Evolutionary conservation across 2,329 filamentous ascomycete species (phyloP).

Genomic region (Penicillium sp.): DNA sequence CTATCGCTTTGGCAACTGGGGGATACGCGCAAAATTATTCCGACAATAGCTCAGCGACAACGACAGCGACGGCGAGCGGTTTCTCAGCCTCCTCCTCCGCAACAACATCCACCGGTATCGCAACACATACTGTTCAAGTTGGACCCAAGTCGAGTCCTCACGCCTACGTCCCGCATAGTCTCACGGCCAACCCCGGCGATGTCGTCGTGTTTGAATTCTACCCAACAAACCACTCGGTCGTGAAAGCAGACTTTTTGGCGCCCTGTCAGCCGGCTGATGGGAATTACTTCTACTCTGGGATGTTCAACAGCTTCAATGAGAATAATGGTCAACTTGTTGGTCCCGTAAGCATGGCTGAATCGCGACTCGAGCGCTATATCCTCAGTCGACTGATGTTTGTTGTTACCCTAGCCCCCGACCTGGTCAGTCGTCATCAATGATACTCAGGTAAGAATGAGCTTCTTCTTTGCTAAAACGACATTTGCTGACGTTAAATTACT

Average conservation of each 20-base stretch:
- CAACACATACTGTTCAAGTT: slow-evolving; percentile 39
- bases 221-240: slow-evolving; percentile 65
- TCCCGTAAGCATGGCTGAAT: slow-evolving; percentile 19
- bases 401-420: slow-evolving; percentile 34
- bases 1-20: slow-evolving; percentile 5
- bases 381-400: neutral
- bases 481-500: too few species aligned
- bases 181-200: slow-evolving; percentile 37
- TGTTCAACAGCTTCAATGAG: slow-evolving; percentile 51
- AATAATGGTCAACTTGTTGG: slow-evolving; percentile 46
- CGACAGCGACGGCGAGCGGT: neutral
- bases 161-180: slow-evolving; percentile 32
- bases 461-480: neutral
- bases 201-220: slow-evolving; percentile 61
- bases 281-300: slow-evolving; percentile 34
- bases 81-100: neutral
- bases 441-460: slow-evolving; percentile 46
- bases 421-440: slow-evolving; percentile 57
- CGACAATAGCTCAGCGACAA: neutral
- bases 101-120: slow-evolving; percentile 19
- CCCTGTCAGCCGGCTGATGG: slow-evolving; percentile 61
- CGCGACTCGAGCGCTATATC: rapidly evolving
- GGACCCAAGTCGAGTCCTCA: slow-evolving; percentile 35
- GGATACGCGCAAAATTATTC: neutral
- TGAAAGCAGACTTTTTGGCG: slow-evolving; percentile 59